These are phyloP conservation scores for Ceratocystis destructans DNA, from an alignment of 2,329 filamentous ascomycete species.

Conservation along the genomic window DNA sequence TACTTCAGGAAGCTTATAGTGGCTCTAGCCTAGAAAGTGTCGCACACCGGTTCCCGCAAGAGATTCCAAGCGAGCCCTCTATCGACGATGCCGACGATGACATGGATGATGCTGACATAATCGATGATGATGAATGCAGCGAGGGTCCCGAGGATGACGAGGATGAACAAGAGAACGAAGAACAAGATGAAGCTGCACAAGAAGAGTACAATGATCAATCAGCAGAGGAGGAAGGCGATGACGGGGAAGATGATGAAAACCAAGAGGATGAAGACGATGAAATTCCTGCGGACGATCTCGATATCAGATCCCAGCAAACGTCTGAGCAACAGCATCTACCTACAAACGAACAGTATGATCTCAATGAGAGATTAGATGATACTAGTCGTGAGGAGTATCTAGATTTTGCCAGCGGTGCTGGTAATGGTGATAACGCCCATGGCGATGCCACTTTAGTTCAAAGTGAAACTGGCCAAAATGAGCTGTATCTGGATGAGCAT, in stretches of 20 bases:
- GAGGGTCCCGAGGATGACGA: constrained; percentile 21
- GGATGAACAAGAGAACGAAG: constrained; percentile 19
- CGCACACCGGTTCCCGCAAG: constrained; percentile 27
- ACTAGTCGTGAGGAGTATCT: constrained; percentile 16
- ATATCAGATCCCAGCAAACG: constrained; percentile 19
- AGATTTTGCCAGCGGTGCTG: constrained; percentile 20
- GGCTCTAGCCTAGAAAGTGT: constrained; percentile 32
- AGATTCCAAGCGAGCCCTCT: constrained; percentile 23
- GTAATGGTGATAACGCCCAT: constrained; percentile 21
- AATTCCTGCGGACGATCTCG: constrained; percentile 18
- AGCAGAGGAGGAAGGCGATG: constrained; percentile 19
- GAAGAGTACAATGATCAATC: constrained; percentile 20
- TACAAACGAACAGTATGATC: constrained; percentile 26
- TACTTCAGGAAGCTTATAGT: constrained; percentile 31
- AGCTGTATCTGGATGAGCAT: constrained; percentile 19
- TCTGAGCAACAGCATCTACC: constrained; percentile 22
- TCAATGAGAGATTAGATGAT: constrained; percentile 22
- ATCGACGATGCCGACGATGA: constrained; percentile 21
- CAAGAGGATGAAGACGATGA: constrained; percentile 18
- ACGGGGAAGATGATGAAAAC: constrained; percentile 18
- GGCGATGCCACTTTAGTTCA: constrained; percentile 18
- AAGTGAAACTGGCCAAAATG: constrained; percentile 18
- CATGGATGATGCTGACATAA: constrained; percentile 17
- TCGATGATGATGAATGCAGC: constrained; percentile 20
- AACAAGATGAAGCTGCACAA: constrained; percentile 13